These are phyloP conservation scores for Oryza glumipatula DNA, from an alignment of 176 grass and related monocot genomes.

Conservation along the genomic window DNA sequence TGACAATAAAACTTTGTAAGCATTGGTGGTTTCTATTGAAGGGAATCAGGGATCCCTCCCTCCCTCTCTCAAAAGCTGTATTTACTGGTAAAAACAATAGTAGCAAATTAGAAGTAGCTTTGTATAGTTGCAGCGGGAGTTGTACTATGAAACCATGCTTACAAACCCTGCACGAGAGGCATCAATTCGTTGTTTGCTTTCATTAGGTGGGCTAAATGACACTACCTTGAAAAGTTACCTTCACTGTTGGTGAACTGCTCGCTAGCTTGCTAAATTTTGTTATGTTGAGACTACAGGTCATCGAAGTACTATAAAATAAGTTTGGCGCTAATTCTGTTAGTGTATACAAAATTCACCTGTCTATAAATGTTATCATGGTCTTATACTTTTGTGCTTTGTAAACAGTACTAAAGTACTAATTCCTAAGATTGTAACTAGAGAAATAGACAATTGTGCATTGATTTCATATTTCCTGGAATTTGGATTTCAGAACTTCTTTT, in stretches of 20 bases:
- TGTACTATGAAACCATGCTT: background rate
- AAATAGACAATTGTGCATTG: background rate
- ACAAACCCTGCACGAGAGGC: background rate
- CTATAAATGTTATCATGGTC: background rate
- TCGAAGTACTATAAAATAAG: background rate
- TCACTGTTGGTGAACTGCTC: background rate
- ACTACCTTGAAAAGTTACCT: background rate
- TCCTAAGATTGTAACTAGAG: background rate
- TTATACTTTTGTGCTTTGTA: background rate
- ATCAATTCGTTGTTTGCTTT: background rate
- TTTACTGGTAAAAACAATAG: background rate
- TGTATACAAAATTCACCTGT: constrained; percentile 6
- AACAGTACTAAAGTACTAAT: background rate
- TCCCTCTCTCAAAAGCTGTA: no score
- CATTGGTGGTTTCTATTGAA: background rate
- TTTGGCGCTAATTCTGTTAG: background rate
- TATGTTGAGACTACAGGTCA: background rate
- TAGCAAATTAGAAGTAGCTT: constrained; percentile 37
- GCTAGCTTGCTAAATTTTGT: background rate
- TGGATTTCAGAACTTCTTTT: background rate
- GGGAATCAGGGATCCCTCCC: background rate
- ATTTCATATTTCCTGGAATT: background rate
- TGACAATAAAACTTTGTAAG: constrained; percentile 12
- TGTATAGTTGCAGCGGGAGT: background rate
- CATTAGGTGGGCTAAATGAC: background rate